Percentiles rank a stretch among this genome's conserved stretches.
Evolutionary conservation across 2,329 filamentous ascomycete genomes (phyloP).

Genomic region (Trichoderma koningiopsis): DNA sequence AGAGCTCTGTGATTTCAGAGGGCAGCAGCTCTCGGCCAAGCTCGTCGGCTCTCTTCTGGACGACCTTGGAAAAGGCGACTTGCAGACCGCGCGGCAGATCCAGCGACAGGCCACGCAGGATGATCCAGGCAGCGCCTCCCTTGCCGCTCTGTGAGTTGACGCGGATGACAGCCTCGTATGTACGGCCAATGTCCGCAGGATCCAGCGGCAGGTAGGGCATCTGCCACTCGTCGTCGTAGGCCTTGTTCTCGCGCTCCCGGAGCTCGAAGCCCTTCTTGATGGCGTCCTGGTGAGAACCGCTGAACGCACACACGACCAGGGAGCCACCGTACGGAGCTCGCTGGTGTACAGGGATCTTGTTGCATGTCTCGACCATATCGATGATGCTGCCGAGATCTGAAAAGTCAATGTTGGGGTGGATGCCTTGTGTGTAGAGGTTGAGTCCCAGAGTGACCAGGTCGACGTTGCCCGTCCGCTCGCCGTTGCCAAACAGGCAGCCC

Average conservation of each 20-base stretch:
- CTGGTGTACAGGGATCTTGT: constrained; percentile 91
- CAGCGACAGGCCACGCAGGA: constrained; percentile 83
- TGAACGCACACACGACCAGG: constrained; percentile 90
- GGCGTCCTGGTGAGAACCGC: constrained; percentile 89
- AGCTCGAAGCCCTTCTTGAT: constrained; percentile 88
- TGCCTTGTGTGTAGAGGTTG: constrained; percentile 93
- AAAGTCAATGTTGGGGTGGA: constrained; percentile 84
- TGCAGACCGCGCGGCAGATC: constrained; percentile 92
- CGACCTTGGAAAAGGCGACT: constrained; percentile 84
- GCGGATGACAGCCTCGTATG: constrained; percentile 96
- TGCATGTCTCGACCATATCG: constrained; percentile 85
- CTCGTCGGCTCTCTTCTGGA: constrained; percentile 78
- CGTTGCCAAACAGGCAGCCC: constrained; percentile 87
- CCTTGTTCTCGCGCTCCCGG: constrained; percentile 62
- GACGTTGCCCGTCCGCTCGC: constrained; percentile 93
- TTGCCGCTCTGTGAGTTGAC: constrained; percentile 98
- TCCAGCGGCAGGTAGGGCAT: constrained; percentile 93
- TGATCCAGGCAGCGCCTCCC: constrained; percentile 92
- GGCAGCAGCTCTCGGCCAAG: constrained; percentile 83
- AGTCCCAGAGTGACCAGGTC: constrained; percentile 90
- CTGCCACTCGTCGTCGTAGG: constrained; percentile 72
- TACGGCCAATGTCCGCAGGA: constrained; percentile 88
- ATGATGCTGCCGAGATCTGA: constrained; percentile 86
- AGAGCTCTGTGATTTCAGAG: constrained; percentile 82
- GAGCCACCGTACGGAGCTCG: constrained; percentile 89